Evolutionary conservation across 108 stramenopile species (phyloP), one percentile per base, ranked within the genome.

Genomic region (Fragilaria crotonensis): DNA sequence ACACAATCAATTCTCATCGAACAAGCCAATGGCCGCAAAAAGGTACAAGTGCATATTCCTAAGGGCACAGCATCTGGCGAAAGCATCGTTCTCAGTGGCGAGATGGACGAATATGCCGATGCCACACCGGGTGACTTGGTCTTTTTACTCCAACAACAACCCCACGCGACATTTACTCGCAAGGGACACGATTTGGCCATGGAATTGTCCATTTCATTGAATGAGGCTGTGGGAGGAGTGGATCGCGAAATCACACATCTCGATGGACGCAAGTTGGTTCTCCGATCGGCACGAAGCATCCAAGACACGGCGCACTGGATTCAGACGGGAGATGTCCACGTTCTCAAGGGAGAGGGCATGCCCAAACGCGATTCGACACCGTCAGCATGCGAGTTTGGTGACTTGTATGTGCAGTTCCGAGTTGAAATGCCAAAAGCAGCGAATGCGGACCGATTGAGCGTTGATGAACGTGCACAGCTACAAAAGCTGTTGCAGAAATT

Each of bases 291-390:
- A 48, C 19, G 18, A 54, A 30, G 26, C 3, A 45, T 19, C 7
- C 11, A 41, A 9, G 68, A 61, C 18, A 44, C n/a, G 20, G 58
- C 17, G 21, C 20, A 64, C 0, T 29, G 60, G 29, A 82, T 89
- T 27, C 73, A 73, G 62, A 71, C 73, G 11, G 87, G 87, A 25
- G 87, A 92, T 70, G 85, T 88, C 17, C 84, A 88, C 52, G 87
- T 88, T 14, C 57, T 92, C n/a, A 73, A 72, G 48, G 90, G 90
- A 57, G 45, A 79, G 50, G 90, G 90, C 18, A 88, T 92, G 87
- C 90, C 90, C 14, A 84, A 72, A 64, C 18, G 4, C 22, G 57
- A 45, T 26, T 3, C 4, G 1, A 44, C 21, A 3, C n/a, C 19
- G 0, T 45, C 48, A 22, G n/a, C n/a, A n/a, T n/a, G n/a, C n/a